phyloP scores from a whole-genome alignment of 805 yeast genomes.

The Teunomyces tritomae region DNA sequence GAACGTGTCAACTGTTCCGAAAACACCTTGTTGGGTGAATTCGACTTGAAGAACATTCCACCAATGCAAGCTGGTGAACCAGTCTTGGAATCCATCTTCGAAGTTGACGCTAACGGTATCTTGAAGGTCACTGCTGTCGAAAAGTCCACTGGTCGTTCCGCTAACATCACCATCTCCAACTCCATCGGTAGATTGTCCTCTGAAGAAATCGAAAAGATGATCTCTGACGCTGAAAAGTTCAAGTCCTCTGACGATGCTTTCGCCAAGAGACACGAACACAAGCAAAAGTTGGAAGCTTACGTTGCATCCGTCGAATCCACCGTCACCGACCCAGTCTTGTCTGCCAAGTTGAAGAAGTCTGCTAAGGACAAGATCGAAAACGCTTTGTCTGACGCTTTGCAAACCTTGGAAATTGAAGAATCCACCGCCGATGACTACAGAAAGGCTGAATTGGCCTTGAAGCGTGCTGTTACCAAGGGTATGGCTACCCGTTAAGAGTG shows the following conservation, averaged over 20 bases:
- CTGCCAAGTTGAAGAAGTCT: constrained; percentile 96
- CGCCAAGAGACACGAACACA: constrained; percentile 99
- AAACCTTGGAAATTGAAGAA: constrained; percentile 96
- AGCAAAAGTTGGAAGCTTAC: constrained; percentile 98
- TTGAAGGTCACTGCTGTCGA: constrained; percentile 50
- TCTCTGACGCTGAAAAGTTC: constrained; percentile 56
- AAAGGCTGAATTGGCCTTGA: constrained; percentile 98
- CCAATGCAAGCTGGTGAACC: constrained; percentile 53
- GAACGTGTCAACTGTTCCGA: constrained; percentile 51
- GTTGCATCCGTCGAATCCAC: constrained; percentile 86
- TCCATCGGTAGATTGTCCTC: constrained; percentile 50
- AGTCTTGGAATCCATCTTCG: constrained; percentile 49
- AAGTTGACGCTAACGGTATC: constrained; percentile 52
- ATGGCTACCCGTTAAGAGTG: constrained; percentile 88
- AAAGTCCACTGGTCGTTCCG: constrained; percentile 50
- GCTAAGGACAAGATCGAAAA: constrained; percentile 96
- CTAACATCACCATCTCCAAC: constrained; percentile 50
- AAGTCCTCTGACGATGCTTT: constrained; percentile 98
- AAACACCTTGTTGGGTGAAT: constrained; percentile 51
- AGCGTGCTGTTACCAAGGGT: constrained; percentile 99
- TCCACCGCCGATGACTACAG: constrained; percentile 95
- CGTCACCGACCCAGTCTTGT: constrained; percentile 96
- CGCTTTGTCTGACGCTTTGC: constrained; percentile 97
- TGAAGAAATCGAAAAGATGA: constrained; percentile 50
- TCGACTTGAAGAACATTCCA: constrained; percentile 50